Conservation (phyloP, 2,329 filamentous ascomycete genomes). For the Penicillium sp. region DNA sequence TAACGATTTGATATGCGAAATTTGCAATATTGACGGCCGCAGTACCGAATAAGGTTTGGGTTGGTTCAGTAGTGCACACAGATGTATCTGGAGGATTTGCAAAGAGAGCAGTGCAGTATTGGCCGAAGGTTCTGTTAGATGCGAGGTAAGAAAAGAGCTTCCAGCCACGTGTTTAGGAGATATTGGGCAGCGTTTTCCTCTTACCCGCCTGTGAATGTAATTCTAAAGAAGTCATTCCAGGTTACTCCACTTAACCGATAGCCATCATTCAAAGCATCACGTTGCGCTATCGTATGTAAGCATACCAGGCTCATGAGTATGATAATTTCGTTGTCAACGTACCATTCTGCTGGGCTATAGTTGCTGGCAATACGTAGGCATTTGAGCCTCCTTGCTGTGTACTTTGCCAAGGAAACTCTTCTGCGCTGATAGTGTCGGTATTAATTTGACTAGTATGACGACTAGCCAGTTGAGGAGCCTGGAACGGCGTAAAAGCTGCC, state of each 20-base stretch:
- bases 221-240: too few relatives aligned
- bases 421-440: not conserved
- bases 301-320: too few relatives aligned
- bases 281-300: too few relatives aligned
- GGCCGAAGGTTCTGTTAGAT: not conserved
- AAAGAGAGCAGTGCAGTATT: not conserved
- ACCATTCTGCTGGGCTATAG: not conserved
- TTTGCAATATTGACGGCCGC: not conserved
- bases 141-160: too few relatives aligned
- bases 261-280: too few relatives aligned
- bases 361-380: slow-evolving; percentile 1
- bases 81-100: slow-evolving; percentile 1
- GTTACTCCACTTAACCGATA: too few relatives aligned
- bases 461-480: not conserved
- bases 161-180: too few relatives aligned
- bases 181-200: too few relatives aligned
- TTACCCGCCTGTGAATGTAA: too few relatives aligned
- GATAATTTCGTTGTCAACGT: too few relatives aligned
- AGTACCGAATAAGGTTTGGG: not conserved
- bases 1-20: slow-evolving; percentile 1
- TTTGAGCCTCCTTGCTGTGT: not conserved
- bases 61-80: not conserved
- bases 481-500: not conserved
- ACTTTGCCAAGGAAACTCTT: not conserved
- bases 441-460: slow-evolving; percentile 2